Evolutionary conservation across 2,329 filamentous ascomycete genomes (phyloP).

Genomic region (Penicillium decumbens): DNA sequence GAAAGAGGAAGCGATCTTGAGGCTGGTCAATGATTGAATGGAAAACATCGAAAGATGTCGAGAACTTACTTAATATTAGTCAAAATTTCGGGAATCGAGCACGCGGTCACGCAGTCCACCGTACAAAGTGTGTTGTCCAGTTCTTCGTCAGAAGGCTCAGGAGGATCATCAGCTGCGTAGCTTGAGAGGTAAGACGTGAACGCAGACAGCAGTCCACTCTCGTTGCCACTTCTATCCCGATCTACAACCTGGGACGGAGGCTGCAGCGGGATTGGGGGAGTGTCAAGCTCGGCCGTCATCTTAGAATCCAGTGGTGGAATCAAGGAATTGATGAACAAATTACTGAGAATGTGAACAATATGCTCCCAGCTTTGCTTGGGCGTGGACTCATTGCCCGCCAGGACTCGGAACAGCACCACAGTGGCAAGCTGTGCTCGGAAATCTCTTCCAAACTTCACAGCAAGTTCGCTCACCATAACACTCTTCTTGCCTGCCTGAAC

Average conservation of each 20-base stretch:
- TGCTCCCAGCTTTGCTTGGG: constrained; percentile 58
- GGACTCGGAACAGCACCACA: constrained; percentile 88
- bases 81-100: constrained; percentile 76
- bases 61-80: constrained; percentile 68
- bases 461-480: constrained; percentile 97
- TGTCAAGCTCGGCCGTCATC: constrained; percentile 61
- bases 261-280: constrained; percentile 81
- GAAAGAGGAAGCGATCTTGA: constrained; percentile 57
- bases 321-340: constrained; percentile 92
- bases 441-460: constrained; percentile 90
- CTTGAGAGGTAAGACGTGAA: constrained; percentile 98
- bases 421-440: constrained; percentile 91
- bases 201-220: constrained; percentile 84
- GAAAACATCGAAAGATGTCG: constrained; percentile 1
- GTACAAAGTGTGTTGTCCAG: constrained; percentile 92
- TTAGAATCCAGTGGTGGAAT: constrained; percentile 72
- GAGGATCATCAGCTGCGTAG: constrained; percentile 95
- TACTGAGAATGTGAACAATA: constrained; percentile 87
- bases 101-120: constrained; percentile 89
- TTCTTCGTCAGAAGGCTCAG: constrained; percentile 94
- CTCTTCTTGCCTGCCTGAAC: constrained; percentile 86
- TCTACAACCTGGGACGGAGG: constrained; percentile 90
- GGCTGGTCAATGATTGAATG: constrained; percentile 12
- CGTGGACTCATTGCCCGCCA: constrained; percentile 75
- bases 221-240: constrained; percentile 68